Evolutionary conservation across 805 yeast genomes (phyloP).

Genomic region (Ogataea glucozyma): DNA sequence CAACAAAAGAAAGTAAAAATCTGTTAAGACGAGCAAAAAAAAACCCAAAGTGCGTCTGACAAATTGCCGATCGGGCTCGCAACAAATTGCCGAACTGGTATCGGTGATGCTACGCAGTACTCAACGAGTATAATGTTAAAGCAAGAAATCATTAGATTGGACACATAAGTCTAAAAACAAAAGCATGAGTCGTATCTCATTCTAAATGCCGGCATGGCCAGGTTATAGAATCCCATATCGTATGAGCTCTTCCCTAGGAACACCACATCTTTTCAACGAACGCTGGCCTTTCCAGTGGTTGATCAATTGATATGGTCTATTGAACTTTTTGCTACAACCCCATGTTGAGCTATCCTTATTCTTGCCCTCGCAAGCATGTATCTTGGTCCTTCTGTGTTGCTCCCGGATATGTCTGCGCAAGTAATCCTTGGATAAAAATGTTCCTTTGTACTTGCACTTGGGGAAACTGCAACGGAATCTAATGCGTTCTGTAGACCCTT

Average conservation of each 20-base stretch:
- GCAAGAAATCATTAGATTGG: too few species aligned
- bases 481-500: slow-evolving; percentile 8
- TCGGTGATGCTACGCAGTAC: too few species aligned
- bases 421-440: slow-evolving; percentile 33
- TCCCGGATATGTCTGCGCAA: slow-evolving; percentile 34
- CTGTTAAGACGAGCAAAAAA: too few species aligned
- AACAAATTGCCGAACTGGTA: slow-evolving; percentile 3
- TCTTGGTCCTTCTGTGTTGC: slow-evolving; percentile 30
- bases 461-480: slow-evolving; percentile 23
- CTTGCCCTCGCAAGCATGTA: slow-evolving; percentile 30
- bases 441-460: slow-evolving; percentile 32
- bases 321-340: slow-evolving; percentile 37
- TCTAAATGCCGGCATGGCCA: not conserved
- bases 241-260: slow-evolving; percentile 27
- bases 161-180: too few species aligned
- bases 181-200: too few species aligned
- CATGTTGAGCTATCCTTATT: slow-evolving; percentile 25
- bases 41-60: not conserved
- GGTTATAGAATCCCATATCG: slow-evolving; percentile 22
- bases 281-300: slow-evolving; percentile 38
- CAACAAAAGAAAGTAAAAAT: not conserved
- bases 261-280: slow-evolving; percentile 32
- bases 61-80: slow-evolving; percentile 1
- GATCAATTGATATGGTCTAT: slow-evolving; percentile 36
- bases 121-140: too few species aligned